Conservation (phyloP, 345 rosid genomes). For the Raphanus raphanistrum region DNA sequence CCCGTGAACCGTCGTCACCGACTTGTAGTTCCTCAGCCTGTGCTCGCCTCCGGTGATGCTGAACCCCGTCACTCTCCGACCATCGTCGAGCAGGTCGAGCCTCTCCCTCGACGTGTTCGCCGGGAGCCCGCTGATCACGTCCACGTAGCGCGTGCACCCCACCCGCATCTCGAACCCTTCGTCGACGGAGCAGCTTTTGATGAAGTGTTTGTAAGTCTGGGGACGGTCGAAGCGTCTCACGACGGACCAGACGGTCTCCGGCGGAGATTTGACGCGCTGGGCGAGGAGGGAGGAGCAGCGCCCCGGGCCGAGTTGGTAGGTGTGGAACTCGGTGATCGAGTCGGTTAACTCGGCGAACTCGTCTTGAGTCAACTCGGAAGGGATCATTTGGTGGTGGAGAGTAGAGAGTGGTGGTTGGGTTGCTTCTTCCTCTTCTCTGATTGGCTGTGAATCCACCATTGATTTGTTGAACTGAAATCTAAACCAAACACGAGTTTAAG, state of each 20-base stretch:
- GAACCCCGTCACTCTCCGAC: conserved; percentile 57
- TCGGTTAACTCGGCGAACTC: conserved; percentile 52
- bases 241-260: conserved; percentile 67
- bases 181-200: conserved; percentile 59
- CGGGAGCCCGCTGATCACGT: conserved; percentile 75
- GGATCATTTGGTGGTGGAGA: conserved; percentile 18
- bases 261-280: conserved; percentile 61
- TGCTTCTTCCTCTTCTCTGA: not conserved
- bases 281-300: conserved; percentile 72
- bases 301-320: conserved; percentile 51
- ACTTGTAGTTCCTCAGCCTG: conserved; percentile 73
- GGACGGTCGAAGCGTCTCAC: conserved; percentile 74
- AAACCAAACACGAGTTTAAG: not conserved
- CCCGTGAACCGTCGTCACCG: conserved; percentile 73
- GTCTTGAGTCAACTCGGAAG: conserved; percentile 52
- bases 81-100: conserved; percentile 70
- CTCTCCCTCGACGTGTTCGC: conserved; percentile 81
- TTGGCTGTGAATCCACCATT: not conserved
- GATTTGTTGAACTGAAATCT: not conserved
- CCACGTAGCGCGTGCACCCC: conserved; percentile 75
- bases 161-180: conserved; percentile 51
- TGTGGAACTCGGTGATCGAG: conserved; percentile 60
- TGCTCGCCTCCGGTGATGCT: conserved; percentile 85
- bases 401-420: not conserved
- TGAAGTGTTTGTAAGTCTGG: conserved; percentile 78